Evolutionary conservation across 352 stramenopile genomes (phyloP).

Genomic region (Globisporangium okanoganense): DNA sequence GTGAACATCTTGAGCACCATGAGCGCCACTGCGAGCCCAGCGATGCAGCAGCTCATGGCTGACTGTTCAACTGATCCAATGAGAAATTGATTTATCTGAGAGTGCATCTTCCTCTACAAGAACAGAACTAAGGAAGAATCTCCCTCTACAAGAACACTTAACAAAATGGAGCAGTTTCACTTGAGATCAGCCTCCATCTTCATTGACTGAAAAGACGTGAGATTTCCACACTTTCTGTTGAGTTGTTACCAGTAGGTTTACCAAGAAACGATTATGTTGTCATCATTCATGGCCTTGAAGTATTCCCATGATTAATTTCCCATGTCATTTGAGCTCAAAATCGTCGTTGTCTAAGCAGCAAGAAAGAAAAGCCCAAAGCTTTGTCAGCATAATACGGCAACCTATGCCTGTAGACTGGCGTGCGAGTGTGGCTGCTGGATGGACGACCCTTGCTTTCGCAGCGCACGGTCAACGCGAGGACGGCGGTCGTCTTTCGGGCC

Average conservation of each 20-base stretch:
- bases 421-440: conserved; percentile 23
- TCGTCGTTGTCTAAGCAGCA: conserved; percentile 11
- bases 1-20: conserved; percentile 63
- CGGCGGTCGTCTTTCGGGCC: conserved; percentile 35
- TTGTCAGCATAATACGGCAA: background rate
- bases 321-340: background rate
- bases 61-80: background rate
- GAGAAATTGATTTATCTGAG: background rate
- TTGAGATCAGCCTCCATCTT: background rate
- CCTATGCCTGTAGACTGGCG: conserved; percentile 17
- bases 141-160: conserved; percentile 15
- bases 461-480: conserved; percentile 27
- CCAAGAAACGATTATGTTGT: background rate
- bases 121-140: background rate
- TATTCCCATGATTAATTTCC: background rate
- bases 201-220: no score
- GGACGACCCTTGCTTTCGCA: conserved; percentile 33
- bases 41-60: conserved; percentile 37
- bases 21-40: conserved; percentile 45
- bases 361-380: background rate
- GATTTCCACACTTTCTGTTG: background rate
- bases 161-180: background rate
- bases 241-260: background rate
- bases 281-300: background rate
- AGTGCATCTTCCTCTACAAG: conserved; percentile 9